phyloP scores from a whole-genome alignment of 2,329 filamentous ascomycete species.

The Penicillium sp. region DNA sequence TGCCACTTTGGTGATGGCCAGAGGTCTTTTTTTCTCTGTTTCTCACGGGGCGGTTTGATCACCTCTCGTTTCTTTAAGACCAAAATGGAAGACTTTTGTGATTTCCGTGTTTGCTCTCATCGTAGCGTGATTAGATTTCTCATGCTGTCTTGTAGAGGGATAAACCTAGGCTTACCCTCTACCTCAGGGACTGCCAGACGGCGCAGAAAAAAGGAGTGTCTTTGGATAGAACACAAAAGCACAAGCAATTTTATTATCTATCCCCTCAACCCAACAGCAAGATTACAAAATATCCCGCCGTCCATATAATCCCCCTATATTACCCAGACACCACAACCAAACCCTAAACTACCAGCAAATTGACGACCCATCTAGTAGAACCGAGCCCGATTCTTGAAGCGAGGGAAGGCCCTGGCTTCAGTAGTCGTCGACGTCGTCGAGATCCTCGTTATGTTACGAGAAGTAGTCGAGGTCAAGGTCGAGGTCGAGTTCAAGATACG shows the following conservation, averaged over 20 bases:
- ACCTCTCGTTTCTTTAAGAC: not conserved
- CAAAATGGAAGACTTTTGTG: not conserved
- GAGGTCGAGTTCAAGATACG: slow-evolving; percentile 12
- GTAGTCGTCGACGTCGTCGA: not conserved
- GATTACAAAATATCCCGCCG: not conserved
- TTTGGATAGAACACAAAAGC: not conserved
- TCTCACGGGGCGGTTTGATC: not conserved
- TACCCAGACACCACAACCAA: not conserved
- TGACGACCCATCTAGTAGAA: not conserved
- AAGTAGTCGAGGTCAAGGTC: not conserved
- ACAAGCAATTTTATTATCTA: slow-evolving; percentile 4
- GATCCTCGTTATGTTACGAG: not conserved
- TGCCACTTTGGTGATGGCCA: not conserved
- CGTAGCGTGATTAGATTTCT: not conserved
- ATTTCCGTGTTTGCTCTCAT: not conserved
- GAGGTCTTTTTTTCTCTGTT: not conserved
- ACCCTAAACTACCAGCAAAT: not conserved
- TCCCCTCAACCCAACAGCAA: not conserved
- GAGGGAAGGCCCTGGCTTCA: not conserved
- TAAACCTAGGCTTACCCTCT: not conserved
- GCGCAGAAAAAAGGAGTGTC: not conserved
- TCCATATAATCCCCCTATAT: not conserved
- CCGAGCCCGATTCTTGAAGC: not conserved
- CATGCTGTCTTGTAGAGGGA: not conserved
- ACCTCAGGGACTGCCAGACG: not conserved